These are phyloP conservation scores for Domatiomyces globalis DNA, from an alignment of 2,329 filamentous ascomycete genomes.

Conservation along the genomic window DNA sequence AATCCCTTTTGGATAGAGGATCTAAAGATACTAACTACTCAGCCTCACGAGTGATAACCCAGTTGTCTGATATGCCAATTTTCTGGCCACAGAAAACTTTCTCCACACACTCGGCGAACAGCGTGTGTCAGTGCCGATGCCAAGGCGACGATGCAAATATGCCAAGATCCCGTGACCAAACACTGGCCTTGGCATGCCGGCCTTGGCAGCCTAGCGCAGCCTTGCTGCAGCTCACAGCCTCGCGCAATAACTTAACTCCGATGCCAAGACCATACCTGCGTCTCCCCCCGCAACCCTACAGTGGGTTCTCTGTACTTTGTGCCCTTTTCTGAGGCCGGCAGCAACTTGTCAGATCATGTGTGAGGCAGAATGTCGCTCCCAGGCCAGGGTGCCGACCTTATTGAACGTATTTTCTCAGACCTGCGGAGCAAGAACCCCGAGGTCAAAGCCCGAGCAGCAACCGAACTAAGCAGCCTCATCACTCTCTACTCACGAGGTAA, in stretches of 20 bases:
- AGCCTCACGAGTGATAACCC: no score
- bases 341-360: neutral
- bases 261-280: neutral
- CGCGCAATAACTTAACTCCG: neutral
- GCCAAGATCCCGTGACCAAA: neutral
- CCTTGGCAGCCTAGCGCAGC: neutral
- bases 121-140: neutral
- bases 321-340: neutral
- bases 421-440: conserved; percentile 44
- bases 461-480: conserved; percentile 34
- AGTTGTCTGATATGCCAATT: neutral
- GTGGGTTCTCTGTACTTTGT: neutral
- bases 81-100: neutral
- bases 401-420: conserved; percentile 43
- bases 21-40: neutral
- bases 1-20: neutral
- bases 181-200: neutral
- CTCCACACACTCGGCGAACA: no score
- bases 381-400: conserved; percentile 33
- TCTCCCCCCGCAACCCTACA: neutral
- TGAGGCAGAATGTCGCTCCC: conserved; percentile 30
- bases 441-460: conserved; percentile 34
- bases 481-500: conserved; percentile 33
- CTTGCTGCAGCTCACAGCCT: neutral
- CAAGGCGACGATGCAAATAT: neutral